Base-by-base conservation (phyloP, 768 basidiomycete species). In the Mycena chlorophos region DNA sequence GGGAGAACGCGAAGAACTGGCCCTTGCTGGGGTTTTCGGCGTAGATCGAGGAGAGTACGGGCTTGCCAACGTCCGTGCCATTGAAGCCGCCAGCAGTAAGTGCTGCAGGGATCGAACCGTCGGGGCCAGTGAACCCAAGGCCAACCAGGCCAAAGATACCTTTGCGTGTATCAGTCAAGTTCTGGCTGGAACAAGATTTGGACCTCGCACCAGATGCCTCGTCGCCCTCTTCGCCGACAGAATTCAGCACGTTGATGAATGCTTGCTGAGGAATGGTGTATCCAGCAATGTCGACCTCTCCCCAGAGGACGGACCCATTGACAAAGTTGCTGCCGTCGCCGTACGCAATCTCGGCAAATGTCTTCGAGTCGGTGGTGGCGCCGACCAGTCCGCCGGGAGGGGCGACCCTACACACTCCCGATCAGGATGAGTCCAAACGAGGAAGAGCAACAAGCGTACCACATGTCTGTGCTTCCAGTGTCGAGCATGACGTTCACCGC, bases 291-390 rank as follows among this genome's bases (percentile, higher is more conserved):
- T 1, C 23, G 1, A 58, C 20, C n/a, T 51, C 52, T 2, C 26
- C 49, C 17, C 49, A 30, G 0, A 52, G 52, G 16, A 58, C 31
- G 2, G 49, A 45, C 4, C 57, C 57, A 23, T 51, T 58, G 26
- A 58, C 28, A n/a, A 22, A 58, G 29, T 12, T 27, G 2, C 30
- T 4, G 16, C 13, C 25, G 4, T 53, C 57, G 3, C 52, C 57
- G 17, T 58, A 58, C 3, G 28, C 0, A 5, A 54, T 38, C 5
- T 42, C 30, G 14, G 10, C 1, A 13, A 58, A 52, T 25, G 72
- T 69, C 0, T 64, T 62, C 4, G 73, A 71, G 4, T 53, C 57
- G 13, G 57, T 58, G 29, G n/a, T 34, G 1, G 38, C 45, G 1
- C 42, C 0, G 4, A 40, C 38, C 14, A 59, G 17, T 1, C 38